Base-by-base conservation (phyloP, 108 stramenopile species). In the Conticribra guillardii region DNA sequence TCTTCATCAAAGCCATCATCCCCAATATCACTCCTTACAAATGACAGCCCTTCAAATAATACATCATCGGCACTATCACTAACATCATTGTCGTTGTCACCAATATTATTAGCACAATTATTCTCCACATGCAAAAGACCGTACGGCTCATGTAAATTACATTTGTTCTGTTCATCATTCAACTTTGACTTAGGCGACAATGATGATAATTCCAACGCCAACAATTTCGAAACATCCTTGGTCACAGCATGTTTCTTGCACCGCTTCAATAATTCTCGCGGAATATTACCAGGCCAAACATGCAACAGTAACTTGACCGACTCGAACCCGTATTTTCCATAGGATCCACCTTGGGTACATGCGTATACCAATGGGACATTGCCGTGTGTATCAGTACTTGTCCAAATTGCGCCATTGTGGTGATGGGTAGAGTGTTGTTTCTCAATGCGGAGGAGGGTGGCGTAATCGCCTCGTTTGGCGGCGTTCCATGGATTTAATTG, bases 211-310 rank as follows among this genome's bases (percentile, higher is more conserved):
- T n/a, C n/a, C n/a, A n/a, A n/a, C n/a, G n/a, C n/a, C 59, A 60
- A 24, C 17, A 37, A 15, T 16, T 41, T 60, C 23, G 32, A 34
- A 28, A 41, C 32, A 34, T 30, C 59, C 23, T 34, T 41, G 22
- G 32, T 60, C 5, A 21, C 0, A 7, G 59, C 33, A 30, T 60
- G 33, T n/a, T 24, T 60, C 34, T 34, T 33, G 37, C 59, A 60
- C 16, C 37, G 5, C 22, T 60, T 41, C 18, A 60, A 33, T 33
- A 60, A 60, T 33, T 60, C 41, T 33, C 24, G 24, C 23, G 59
- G 59, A 23, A 60, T n/a, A 34, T 60, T 33, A 11, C 11, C 59
- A 23, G 59, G 59, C 59, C 59, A 60, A 60, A 60, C 34, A 60
- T 60, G 5, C 0, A 60, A 8, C 32, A 60, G 2, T 22, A 60